Percentiles rank a stretch among this genome's conserved stretches.
These are phyloP conservation scores for Alternaria sp. DNA, from an alignment of 2,329 filamentous ascomycete species.

Conservation along the genomic window DNA sequence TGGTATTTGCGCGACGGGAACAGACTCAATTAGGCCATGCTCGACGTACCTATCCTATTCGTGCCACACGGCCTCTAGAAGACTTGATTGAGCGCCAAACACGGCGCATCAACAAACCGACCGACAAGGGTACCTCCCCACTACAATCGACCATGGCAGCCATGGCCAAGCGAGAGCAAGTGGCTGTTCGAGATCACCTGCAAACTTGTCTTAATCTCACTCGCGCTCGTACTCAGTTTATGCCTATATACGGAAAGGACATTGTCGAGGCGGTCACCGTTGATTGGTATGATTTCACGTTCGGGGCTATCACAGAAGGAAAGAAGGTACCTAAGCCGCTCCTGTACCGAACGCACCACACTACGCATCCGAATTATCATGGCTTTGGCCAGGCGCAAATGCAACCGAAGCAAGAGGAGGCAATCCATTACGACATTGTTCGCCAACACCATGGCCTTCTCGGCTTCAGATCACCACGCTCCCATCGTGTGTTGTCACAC, in stretches of 20 bases:
- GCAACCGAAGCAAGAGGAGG: slow-evolving; percentile 21
- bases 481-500: slow-evolving; percentile 51
- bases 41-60: slow-evolving; percentile 54
- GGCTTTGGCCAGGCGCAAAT: slow-evolving; percentile 35
- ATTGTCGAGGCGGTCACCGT: slow-evolving; percentile 79
- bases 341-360: slow-evolving; percentile 18
- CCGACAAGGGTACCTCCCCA: slow-evolving; percentile 64
- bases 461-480: slow-evolving; percentile 42
- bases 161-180: slow-evolving; percentile 71
- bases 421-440: slow-evolving; percentile 54
- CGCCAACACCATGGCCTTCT: slow-evolving; percentile 36
- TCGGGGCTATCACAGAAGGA: slow-evolving; percentile 53
- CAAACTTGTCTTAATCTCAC: slow-evolving; percentile 84
- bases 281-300: slow-evolving; percentile 50
- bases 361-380: slow-evolving; percentile 18
- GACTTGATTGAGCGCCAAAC: slow-evolving; percentile 77
- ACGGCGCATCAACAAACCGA: slow-evolving; percentile 59
- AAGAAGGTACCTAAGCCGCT: slow-evolving; percentile 22
- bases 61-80: slow-evolving; percentile 73
- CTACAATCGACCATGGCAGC: slow-evolving; percentile 74
- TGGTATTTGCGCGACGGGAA: slow-evolving; percentile 77
- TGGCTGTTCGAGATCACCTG: slow-evolving; percentile 74
- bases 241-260: slow-evolving; percentile 81
- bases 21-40: slow-evolving; percentile 62
- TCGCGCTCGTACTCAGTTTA: slow-evolving; percentile 78